These are phyloP conservation scores for Fusarium nanum DNA, from an alignment of 2,329 filamentous ascomycete genomes.

Conservation along the genomic window DNA sequence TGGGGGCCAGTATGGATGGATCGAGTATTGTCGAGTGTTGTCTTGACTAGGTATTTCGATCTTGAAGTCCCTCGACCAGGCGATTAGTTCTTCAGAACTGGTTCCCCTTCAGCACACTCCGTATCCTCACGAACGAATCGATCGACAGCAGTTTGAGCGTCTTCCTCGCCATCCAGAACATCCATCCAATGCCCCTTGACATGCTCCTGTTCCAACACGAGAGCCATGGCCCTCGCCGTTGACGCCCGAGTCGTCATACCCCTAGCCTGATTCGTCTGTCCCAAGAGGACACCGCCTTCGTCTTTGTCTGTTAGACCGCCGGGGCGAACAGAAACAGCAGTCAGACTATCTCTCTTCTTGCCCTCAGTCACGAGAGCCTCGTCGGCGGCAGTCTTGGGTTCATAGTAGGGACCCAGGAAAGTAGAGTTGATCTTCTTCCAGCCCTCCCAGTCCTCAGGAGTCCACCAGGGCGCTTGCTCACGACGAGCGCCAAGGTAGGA, in stretches of 20 bases:
- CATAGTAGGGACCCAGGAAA: slow-evolving; percentile 61
- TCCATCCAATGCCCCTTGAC: slow-evolving; percentile 62
- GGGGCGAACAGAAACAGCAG: slow-evolving; percentile 62
- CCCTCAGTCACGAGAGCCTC: slow-evolving; percentile 61
- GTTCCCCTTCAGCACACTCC: slow-evolving; percentile 44
- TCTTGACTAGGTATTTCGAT: background rate
- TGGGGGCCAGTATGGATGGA: background rate
- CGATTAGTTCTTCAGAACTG: slow-evolving; percentile 27
- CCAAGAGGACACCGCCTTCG: slow-evolving; percentile 57
- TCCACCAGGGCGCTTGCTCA: slow-evolving; percentile 63
- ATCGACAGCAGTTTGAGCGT: slow-evolving; percentile 41
- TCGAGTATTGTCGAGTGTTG: background rate
- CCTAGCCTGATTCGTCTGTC: slow-evolving; percentile 51
- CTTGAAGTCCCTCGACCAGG: background rate
- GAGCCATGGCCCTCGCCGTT: slow-evolving; percentile 65
- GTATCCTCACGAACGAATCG: slow-evolving; percentile 38
- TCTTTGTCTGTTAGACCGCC: slow-evolving; percentile 59
- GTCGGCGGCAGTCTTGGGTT: slow-evolving; percentile 67
- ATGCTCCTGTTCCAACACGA: slow-evolving; percentile 57
- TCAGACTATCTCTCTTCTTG: slow-evolving; percentile 52
- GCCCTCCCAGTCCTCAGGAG: slow-evolving; percentile 56
- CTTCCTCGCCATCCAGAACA: slow-evolving; percentile 62
- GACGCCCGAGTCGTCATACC: slow-evolving; percentile 64
- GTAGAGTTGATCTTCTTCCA: slow-evolving; percentile 54
- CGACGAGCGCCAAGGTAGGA: slow-evolving; percentile 66